Evolutionary conservation across 148 eudicot species (phyloP).

Genomic region (Beta vulgaris): DNA sequence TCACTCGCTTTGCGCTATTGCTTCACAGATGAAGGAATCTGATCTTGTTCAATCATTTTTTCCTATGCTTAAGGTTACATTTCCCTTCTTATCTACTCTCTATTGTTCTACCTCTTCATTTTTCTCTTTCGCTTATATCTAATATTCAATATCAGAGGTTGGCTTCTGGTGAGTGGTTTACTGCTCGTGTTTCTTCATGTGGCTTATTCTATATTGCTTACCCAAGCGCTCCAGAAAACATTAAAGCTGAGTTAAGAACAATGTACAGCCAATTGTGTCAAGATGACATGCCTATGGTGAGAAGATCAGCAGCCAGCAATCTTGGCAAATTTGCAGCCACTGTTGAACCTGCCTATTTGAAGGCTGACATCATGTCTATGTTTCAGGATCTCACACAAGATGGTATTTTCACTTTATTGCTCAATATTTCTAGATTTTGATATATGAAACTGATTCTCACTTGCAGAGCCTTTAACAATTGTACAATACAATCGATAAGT

Average conservation of each 20-base stretch:
- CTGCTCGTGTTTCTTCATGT: slow-evolving; percentile 65
- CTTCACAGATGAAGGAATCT: slow-evolving; percentile 53
- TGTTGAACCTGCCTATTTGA: slow-evolving; percentile 51
- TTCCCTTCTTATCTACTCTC: no score
- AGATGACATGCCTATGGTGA: slow-evolving; percentile 74
- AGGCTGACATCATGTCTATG: slow-evolving; percentile 54
- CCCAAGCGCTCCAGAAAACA: slow-evolving; percentile 49
- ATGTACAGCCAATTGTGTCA: slow-evolving; percentile 62
- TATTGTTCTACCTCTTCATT: background rate
- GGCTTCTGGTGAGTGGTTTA: slow-evolving; percentile 72
- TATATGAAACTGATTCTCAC: background rate
- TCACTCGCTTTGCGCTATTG: slow-evolving; percentile 50
- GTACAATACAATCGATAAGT: background rate
- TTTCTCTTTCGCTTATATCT: no score
- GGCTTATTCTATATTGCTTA: slow-evolving; percentile 64
- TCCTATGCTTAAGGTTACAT: slow-evolving; percentile 53
- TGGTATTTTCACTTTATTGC: slow-evolving; percentile 31
- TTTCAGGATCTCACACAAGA: slow-evolving; percentile 62
- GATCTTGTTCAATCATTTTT: slow-evolving; percentile 47
- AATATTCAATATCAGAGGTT: slow-evolving; percentile 41
- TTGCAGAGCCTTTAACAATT: background rate
- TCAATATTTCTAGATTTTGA: background rate
- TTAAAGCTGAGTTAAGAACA: slow-evolving; percentile 50
- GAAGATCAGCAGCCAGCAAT: slow-evolving; percentile 62
- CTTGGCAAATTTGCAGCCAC: slow-evolving; percentile 66